Base-by-base conservation (phyloP, 768 basidiomycete genomes). In the Hypholoma fasciculare region DNA sequence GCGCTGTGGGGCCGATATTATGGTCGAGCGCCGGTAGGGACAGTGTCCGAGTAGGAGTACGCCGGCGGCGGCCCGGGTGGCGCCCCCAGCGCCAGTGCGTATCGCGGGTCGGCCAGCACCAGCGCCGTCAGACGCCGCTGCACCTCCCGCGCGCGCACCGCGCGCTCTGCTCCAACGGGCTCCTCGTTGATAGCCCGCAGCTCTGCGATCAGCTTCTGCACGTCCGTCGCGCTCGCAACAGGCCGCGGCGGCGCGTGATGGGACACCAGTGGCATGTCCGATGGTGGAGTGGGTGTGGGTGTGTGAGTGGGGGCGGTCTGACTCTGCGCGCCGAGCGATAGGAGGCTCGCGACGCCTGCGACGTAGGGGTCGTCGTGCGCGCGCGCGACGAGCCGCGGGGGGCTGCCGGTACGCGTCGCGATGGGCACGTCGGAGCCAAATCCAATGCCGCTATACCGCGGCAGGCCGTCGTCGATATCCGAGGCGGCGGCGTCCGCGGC, bases 81-180 rank as follows among this genome's bases (percentile, higher is more conserved):
- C 13, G 50, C n/a, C 9, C 19, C 16, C 16, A 51, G 13, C 16
- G 13, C 38, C 12, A 54, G 27, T 12, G 7, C 27, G 23, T 54
- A 54, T 36, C 52, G 11, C 6, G 52, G 52, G 42, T 54, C 52
- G 13, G 52, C 42, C 43, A 54, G 26, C 13, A 54, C 52, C 17
- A 54, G 30, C 19, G 27, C 30, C 12, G 42, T 36, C 7, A 54
- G 14, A 2, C 43, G 40, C 11, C 30, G 40, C 42, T 46, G 52
- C 9, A 54, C 42, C 7, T 3, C 52, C 8, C 23, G 17, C 23
- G 27, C 19, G 9, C 52, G 52, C 5, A 1, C 16, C n/a, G n/a
- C 8, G 20, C 30, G 16, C n/a, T 46, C 40, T 13, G 9, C 52
- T 1, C 34, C 30, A 4, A 19, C 52, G 7, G 27, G n/a, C 13